Percentiles rank a stretch among this genome's conserved stretches.
Conservation (phyloP, 73 alveolate species). For the Tetrahymena thermophila region DNA sequence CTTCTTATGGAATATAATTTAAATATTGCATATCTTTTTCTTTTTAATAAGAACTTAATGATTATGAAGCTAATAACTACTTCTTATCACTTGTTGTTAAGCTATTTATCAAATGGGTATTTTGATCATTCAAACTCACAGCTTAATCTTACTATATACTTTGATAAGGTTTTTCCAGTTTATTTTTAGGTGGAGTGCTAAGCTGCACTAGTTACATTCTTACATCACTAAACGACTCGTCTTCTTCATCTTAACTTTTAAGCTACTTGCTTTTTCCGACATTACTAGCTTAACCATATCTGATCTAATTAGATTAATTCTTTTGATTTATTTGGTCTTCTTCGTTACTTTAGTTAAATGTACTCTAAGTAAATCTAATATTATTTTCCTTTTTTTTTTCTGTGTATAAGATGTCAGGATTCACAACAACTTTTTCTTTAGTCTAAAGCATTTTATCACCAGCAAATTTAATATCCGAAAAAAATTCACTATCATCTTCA, state of each 20-base stretch:
- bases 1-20: neutral
- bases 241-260: neutral
- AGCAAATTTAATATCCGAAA: neutral
- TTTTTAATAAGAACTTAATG: neutral
- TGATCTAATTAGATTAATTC: neutral
- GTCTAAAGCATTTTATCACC: neutral
- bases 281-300: no score
- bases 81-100: neutral
- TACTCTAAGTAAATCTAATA: neutral
- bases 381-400: neutral
- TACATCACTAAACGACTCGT: neutral
- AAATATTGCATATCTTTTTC: neutral
- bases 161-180: neutral
- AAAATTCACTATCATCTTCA: neutral
- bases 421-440: neutral
- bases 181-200: neutral
- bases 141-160: neutral
- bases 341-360: neutral
- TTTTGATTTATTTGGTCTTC: neutral
- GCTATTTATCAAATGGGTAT: neutral
- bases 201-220: neutral
- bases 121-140: neutral
- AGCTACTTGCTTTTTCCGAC: neutral
- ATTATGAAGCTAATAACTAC: neutral
- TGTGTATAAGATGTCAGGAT: neutral